These are phyloP conservation scores for Aspergillus bombycis DNA, from an alignment of 2,329 filamentous ascomycete genomes.

Conservation along the genomic window DNA sequence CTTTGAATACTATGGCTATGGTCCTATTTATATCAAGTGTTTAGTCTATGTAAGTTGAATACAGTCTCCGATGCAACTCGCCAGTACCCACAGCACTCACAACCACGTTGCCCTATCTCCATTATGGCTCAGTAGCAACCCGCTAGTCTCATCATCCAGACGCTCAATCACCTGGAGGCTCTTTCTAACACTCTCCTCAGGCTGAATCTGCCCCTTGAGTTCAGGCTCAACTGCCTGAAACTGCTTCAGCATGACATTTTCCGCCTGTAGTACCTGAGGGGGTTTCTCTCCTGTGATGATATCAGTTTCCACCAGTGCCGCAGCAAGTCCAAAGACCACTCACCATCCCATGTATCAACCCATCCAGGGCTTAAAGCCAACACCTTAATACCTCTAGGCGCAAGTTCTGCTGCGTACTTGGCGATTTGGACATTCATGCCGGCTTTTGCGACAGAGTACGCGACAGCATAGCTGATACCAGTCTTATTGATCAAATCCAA, in stretches of 20 bases:
- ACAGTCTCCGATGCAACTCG: not conserved
- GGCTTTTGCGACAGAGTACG: constrained; percentile 46
- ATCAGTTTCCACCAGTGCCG: not conserved
- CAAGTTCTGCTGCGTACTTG: constrained; percentile 44
- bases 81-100: not conserved
- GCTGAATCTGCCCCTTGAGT: not conserved
- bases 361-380: constrained; percentile 38
- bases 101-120: not conserved
- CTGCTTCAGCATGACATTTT: not conserved
- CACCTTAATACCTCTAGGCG: constrained; percentile 36
- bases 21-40: not conserved
- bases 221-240: not conserved
- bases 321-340: not conserved
- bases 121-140: not conserved
- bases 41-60: not conserved
- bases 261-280: not conserved
- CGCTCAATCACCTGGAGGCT: not conserved
- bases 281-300: not conserved
- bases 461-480: constrained; percentile 27
- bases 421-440: constrained; percentile 46
- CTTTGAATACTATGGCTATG: not conserved
- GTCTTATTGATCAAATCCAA: constrained; percentile 21
- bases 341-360: not conserved
- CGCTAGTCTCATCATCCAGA: not conserved
- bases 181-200: not conserved